Base-by-base conservation (phyloP, 306 rosid species). In the Parietaria judaica region DNA sequence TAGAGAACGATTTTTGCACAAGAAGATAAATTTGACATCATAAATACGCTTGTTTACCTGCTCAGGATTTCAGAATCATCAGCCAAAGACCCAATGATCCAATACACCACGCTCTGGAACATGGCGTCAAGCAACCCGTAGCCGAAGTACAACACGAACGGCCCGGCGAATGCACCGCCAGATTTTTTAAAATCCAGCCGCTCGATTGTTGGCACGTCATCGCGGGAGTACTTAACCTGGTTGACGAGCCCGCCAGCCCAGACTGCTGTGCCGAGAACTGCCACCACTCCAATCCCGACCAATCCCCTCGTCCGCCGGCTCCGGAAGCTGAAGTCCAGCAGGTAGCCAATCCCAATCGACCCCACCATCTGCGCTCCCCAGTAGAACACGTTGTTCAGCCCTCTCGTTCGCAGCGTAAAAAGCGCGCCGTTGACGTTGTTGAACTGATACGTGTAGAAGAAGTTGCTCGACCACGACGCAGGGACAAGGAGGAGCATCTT, bases 281-380 rank as follows among this genome's bases (percentile, higher is more conserved):
- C 80, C 72, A 88, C 95, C 61, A 80, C 73, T 0, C 36, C 6
- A 71, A 86, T 67, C 14, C 99, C 99, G 7, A 79, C 60, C 23
- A 84, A 17, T 9, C 99, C 99, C 68, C 99, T 82, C 8, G 51
- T 66, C 75, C 81, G 86, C 41, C 96, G 76, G 39, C 94, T 92
- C 78, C 69, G 74, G 38, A 86, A 92, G 54, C 95, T 86, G 66
- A 78, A 88, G 78, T 92, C 99, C 94, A 88, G 75, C 3, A 86
- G 5, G 58, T 88, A 76, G 0, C 98, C 98, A 41, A 92, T 84
- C 69, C 71, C 92, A 65, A 88, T 5, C 0, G 98, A 88, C 1
- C 98, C 98, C 63, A 88, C 0, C 96, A 92, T 92, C 71, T 92
- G 95, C 0, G 99, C 99, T 0, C 95, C 99, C 99, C 99, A 92